Percentiles rank a stretch among this genome's conserved stretches.
phyloP scores from a whole-genome alignment of 345 rosid species.

The Eucalyptus melliodora region DNA sequence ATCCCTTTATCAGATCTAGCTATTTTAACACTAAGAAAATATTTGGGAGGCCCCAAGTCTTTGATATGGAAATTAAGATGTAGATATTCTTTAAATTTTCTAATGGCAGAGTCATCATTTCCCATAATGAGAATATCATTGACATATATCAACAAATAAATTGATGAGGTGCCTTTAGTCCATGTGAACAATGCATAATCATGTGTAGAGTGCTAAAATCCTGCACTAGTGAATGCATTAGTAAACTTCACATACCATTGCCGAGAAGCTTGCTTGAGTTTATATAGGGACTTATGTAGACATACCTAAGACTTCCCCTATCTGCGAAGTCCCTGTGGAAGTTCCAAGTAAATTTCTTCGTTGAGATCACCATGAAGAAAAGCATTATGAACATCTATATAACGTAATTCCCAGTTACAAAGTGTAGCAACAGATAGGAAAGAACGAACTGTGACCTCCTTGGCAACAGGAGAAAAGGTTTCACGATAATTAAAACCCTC shows the following conservation, averaged over 20 bases:
- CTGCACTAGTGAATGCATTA: no score
- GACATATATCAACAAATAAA: not conserved
- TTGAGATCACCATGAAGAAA: not conserved
- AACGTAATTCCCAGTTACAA: rapidly evolving
- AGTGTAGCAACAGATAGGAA: not conserved
- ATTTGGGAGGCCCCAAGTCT: not conserved
- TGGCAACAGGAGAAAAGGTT: not conserved
- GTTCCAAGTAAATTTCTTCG: not conserved
- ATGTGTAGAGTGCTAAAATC: not conserved
- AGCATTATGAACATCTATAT: not conserved
- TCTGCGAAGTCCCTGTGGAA: not conserved
- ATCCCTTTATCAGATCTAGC: not conserved
- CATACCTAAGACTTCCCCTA: rapidly evolving
- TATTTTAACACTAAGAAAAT: not conserved
- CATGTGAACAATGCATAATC: not conserved
- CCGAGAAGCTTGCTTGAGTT: rapidly evolving
- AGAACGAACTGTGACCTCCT: not conserved
- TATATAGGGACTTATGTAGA: no score
- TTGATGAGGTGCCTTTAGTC: not conserved
- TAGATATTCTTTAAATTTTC: not conserved
- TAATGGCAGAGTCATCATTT: not conserved
- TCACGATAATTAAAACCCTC: no score
- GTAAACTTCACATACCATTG: not conserved
- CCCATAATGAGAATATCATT: not conserved
- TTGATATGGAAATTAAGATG: not conserved